Conservation (phyloP, 352 stramenopile genomes). For the Pythium volutum region DNA sequence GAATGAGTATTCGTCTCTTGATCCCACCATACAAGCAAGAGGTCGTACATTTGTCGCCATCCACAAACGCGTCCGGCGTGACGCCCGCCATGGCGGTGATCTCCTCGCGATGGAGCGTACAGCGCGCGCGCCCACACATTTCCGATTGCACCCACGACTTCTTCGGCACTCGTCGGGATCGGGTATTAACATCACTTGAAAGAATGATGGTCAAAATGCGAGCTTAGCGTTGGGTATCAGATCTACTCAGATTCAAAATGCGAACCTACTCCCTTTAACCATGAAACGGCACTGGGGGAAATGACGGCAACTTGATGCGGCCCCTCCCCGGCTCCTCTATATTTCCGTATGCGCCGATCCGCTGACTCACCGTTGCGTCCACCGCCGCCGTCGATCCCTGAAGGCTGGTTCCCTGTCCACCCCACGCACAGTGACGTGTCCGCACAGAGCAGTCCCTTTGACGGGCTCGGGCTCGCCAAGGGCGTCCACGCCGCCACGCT, state of each 20-base stretch:
- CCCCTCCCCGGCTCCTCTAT: too few species aligned
- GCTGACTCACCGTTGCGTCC: neutral
- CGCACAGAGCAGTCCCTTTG: neutral
- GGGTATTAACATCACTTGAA: neutral
- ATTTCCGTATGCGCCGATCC: neutral
- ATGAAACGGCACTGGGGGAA: neutral
- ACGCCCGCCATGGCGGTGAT: constrained; percentile 50
- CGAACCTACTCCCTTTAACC: neutral
- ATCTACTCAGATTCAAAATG: neutral
- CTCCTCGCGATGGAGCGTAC: constrained; percentile 53
- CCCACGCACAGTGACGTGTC: neutral
- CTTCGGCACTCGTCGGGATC: neutral
- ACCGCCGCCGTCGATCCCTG: constrained; percentile 17
- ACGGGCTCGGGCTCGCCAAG: constrained; percentile 20
- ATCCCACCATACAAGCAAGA: neutral
- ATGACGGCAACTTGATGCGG: neutral
- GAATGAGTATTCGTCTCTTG: too few species aligned
- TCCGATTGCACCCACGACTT: neutral
- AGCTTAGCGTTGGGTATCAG: neutral
- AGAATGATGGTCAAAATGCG: constrained; percentile 5
- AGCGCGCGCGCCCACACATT: constrained; percentile 76
- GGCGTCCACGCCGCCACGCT: constrained; percentile 10
- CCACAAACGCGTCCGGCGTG: constrained; percentile 40
- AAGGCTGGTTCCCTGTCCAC: constrained; percentile 36
- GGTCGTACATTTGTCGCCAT: constrained; percentile 70